Conservation (phyloP, 768 basidiomycete genomes). For the Serendipita sp. region DNA sequence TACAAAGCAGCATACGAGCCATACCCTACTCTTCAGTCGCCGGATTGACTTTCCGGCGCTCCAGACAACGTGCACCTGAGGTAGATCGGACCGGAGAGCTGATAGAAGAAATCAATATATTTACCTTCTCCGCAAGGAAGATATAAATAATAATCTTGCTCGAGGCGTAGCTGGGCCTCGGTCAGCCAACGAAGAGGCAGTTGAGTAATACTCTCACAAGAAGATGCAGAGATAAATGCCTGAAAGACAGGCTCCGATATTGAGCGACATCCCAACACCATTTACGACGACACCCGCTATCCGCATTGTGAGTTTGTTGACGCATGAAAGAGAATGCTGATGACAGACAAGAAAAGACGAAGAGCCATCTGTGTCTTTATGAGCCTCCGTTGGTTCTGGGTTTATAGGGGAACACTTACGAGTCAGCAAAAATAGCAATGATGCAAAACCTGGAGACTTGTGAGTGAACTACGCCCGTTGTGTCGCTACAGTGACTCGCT, state of each 20-base stretch:
- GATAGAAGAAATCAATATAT: neutral
- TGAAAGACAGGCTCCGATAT: constrained; percentile 22
- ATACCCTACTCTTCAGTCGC: constrained; percentile 27
- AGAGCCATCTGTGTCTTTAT: neutral
- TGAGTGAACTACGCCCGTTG: constrained; percentile 12
- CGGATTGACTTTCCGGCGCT: constrained; percentile 10
- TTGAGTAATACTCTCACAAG: constrained; percentile 10
- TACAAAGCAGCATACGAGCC: constrained; percentile 25
- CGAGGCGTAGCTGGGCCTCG: neutral
- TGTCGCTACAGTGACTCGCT: constrained; percentile 20
- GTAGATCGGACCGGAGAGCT: neutral
- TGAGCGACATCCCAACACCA: constrained; percentile 29
- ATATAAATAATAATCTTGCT: constrained; percentile 27
- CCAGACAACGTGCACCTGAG: constrained; percentile 15
- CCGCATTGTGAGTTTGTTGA: neutral
- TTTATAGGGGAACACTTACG: neutral
- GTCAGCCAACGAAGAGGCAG: neutral
- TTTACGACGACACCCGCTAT: constrained; percentile 29
- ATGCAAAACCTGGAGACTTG: constrained; percentile 10
- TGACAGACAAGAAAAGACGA: constrained; percentile 5
- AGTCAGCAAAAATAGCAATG: neutral
- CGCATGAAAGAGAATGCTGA: neutral
- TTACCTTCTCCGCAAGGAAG: constrained; percentile 23
- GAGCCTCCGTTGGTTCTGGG: constrained; percentile 18
- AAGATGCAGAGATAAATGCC: constrained; percentile 30